These are phyloP conservation scores for Manihot esculenta DNA, from an alignment of 441 rosid genomes.

Conservation along the genomic window DNA sequence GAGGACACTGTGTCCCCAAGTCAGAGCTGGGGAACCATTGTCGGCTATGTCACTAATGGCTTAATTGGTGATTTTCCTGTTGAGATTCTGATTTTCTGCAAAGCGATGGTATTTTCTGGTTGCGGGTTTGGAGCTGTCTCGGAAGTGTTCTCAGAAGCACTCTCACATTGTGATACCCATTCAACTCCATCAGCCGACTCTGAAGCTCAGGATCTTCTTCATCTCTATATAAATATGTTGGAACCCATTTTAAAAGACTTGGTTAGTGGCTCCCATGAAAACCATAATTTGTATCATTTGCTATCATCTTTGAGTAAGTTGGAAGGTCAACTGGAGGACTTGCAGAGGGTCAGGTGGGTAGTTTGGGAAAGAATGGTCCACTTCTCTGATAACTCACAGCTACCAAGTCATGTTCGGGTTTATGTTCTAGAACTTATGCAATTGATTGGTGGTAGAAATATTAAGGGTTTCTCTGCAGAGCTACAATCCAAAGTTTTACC, in stretches of 20 bases:
- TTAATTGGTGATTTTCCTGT: conserved; percentile 48
- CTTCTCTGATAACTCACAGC: conserved; percentile 74
- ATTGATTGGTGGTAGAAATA: conserved; percentile 55
- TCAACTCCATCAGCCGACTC: conserved; percentile 24
- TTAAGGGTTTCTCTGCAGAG: conserved; percentile 59
- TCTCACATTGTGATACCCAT: conserved; percentile 33
- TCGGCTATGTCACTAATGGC: conserved; percentile 53
- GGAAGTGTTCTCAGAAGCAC: conserved; percentile 66
- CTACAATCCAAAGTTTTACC: conserved; percentile 55
- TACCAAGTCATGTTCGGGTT: conserved; percentile 78
- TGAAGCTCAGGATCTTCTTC: conserved; percentile 51
- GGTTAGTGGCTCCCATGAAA: conserved; percentile 48
- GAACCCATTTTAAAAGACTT: conserved; percentile 68
- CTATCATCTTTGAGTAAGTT: conserved; percentile 78
- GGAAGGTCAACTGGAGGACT: conserved; percentile 69
- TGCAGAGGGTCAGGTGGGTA: conserved; percentile 63
- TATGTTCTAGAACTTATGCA: conserved; percentile 90
- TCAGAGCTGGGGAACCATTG: conserved; percentile 79
- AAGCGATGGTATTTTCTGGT: conserved; percentile 83
- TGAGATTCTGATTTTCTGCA: conserved; percentile 62
- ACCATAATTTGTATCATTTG: conserved; percentile 54
- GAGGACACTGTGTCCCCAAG: conserved; percentile 91
- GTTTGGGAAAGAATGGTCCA: conserved; percentile 81
- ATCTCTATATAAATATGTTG: conserved; percentile 57
- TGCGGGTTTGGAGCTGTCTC: conserved; percentile 79